Conservation (phyloP, 2,329 filamentous ascomycete genomes). For the Cryphonectria parasitica region DNA sequence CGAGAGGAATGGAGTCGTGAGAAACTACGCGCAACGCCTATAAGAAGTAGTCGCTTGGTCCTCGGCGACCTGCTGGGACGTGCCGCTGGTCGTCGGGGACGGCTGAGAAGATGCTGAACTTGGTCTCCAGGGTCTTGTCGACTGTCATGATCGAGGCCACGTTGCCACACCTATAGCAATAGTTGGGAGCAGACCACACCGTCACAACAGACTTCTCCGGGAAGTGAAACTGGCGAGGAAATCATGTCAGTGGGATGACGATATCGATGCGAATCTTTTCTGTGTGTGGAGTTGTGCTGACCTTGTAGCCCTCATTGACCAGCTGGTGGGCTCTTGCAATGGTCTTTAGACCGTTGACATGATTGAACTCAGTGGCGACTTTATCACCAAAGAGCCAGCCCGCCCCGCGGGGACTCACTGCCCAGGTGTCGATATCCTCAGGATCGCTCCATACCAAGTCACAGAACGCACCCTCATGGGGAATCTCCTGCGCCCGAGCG, state of each 20-base stretch:
- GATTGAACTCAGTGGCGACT: slow-evolving; percentile 95
- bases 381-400: slow-evolving; percentile 98
- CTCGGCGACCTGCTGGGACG: slow-evolving; percentile 71
- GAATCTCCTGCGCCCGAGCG: slow-evolving; percentile 95
- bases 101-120: slow-evolving; percentile 89
- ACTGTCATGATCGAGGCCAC: slow-evolving; percentile 96
- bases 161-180: slow-evolving; percentile 94
- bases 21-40: slow-evolving; percentile 39
- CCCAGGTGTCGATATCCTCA: slow-evolving; percentile 96
- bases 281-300: slow-evolving; percentile 43
- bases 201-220: slow-evolving; percentile 93
- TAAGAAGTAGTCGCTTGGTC: slow-evolving; percentile 73
- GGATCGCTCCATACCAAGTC: slow-evolving; percentile 98
- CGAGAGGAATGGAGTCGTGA: slow-evolving; percentile 14
- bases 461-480: slow-evolving; percentile 97
- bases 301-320: slow-evolving; percentile 97
- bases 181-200: slow-evolving; percentile 97
- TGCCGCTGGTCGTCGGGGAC: slow-evolving; percentile 86
- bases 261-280: neutral
- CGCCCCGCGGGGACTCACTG: slow-evolving; percentile 90
- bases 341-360: slow-evolving; percentile 94
- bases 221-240: slow-evolving; percentile 75
- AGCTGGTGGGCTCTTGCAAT: slow-evolving; percentile 97
- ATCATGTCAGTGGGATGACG: slow-evolving; percentile 35
- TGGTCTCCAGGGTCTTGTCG: slow-evolving; percentile 80